Base-by-base conservation (phyloP, 805 yeast species). In the Metschnikowia hibisci region DNA sequence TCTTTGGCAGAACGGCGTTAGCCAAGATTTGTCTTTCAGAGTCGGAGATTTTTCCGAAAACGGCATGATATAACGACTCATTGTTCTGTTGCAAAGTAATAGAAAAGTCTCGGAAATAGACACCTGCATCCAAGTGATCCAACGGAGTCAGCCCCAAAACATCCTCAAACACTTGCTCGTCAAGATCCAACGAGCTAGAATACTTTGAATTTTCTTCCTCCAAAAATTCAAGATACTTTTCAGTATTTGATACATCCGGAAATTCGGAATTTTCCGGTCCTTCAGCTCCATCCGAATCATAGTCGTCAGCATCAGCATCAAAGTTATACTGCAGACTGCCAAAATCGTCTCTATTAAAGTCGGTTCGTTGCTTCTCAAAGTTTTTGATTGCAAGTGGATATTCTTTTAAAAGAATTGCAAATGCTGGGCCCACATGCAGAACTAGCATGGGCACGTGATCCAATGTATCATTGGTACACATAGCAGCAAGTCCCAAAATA, bases 371-470 rank as follows among this genome's bases (percentile, higher is more conserved):
- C 54, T 76, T 80, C 44, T 81, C 90, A 51, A 86, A 67, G 14
- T 74, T 71, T 40, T 73, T 74, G 31, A 87, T 75, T 0, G 97
- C 96, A 1, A 57, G 67, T 2, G 98, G 97, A 35, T 88, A 71
- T 39, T 73, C 74, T 15, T 71, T 76, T 42, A 89, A 61, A 28
- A 83, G 61, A 3, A 58, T 53, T 0, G 82, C 69, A n/a, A 86
- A 61, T 7, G 68, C 70, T 3, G 67, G 55, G 28, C 86, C 79
- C 14, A 84, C 53, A 39, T 46, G 47, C 6, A 35, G 15, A 11
- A 43, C 32, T 27, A 46, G 30, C 38, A 76, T 72, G 7, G 78
- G 69, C n/a, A 74, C 57, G 13, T 72, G 50, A 2, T 42, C 43
- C 25, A 20, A 42, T 5, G 35, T 23, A 9, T 35, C 39, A n/a